phyloP scores from a whole-genome alignment of 352 stramenopile species.

The Globisporangium canariense region DNA sequence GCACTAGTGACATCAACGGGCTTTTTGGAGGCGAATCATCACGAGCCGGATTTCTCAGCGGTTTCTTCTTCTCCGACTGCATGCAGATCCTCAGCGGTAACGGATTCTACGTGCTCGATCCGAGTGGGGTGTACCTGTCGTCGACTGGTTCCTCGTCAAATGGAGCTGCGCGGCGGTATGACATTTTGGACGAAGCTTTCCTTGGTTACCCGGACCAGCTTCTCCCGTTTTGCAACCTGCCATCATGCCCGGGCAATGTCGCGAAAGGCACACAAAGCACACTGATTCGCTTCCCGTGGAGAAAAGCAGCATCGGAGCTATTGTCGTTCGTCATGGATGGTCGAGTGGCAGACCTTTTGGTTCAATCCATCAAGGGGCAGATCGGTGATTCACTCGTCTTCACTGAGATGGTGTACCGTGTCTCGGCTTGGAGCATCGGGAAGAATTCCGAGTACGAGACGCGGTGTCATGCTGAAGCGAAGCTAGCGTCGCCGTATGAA shows the following conservation, averaged over 20 bases:
- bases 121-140: conserved; percentile 43
- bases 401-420: conserved; percentile 54
- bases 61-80: conserved; percentile 68
- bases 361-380: conserved; percentile 40
- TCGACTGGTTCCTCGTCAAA: neutral
- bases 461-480: conserved; percentile 48
- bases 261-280: conserved; percentile 46
- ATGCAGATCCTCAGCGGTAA: conserved; percentile 76
- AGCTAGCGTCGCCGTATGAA: conserved; percentile 30
- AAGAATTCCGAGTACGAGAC: conserved; percentile 59
- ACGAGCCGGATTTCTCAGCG: conserved; percentile 47
- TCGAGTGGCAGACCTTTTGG: conserved; percentile 28
- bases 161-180: conserved; percentile 50
- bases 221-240: conserved; percentile 64
- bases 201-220: conserved; percentile 69
- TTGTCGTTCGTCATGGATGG: conserved; percentile 34
- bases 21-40: conserved; percentile 52
- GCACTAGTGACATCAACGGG: conserved; percentile 43
- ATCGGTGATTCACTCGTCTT: conserved; percentile 65
- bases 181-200: conserved; percentile 60
- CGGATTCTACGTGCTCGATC: conserved; percentile 78
- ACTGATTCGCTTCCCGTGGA: conserved; percentile 68
- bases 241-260: conserved; percentile 57
- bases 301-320: conserved; percentile 38
- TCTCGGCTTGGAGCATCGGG: conserved; percentile 66